Evolutionary conservation across 176 grass and related monocot species (phyloP).

Genomic region (Oryza australiensis): DNA sequence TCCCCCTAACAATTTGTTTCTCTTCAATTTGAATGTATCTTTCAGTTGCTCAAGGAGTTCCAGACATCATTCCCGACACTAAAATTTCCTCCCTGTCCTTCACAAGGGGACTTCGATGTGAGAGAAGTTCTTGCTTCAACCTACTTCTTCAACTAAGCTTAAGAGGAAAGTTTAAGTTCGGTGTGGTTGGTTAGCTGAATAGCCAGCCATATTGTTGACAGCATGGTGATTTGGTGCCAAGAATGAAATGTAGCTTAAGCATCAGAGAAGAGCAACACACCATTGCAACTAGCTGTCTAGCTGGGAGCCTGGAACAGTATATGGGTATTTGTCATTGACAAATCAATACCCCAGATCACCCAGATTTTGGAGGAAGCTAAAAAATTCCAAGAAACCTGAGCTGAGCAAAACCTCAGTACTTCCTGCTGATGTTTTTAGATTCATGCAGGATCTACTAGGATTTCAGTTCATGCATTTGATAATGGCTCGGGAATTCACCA

Average conservation of each 20-base stretch:
- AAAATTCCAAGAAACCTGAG: constrained; percentile 20
- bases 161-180: neutral
- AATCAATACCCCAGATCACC: neutral
- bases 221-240: neutral
- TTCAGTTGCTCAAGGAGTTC: constrained; percentile 80
- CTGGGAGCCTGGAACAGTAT: neutral
- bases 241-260: neutral
- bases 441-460: constrained; percentile 40
- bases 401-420: neutral
- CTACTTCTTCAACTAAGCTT: constrained; percentile 90
- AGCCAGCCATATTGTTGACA: neutral
- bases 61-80: constrained; percentile 63
- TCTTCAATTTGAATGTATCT: constrained; percentile 26
- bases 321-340: neutral
- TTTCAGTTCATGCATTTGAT: constrained; percentile 25
- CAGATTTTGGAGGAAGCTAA: neutral
- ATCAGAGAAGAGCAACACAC: constrained; percentile 17
- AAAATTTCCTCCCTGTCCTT: constrained; percentile 75
- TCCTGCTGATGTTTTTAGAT: constrained; percentile 48
- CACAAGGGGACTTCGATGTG: constrained; percentile 76
- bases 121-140: constrained; percentile 71
- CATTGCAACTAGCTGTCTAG: neutral
- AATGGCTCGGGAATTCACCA: neutral
- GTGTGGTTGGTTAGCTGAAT: constrained; percentile 6
- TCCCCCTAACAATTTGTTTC: constrained; percentile 3